Base-by-base conservation (phyloP, 768 basidiomycete species). In the Lactarius pseudohatsudake region DNA sequence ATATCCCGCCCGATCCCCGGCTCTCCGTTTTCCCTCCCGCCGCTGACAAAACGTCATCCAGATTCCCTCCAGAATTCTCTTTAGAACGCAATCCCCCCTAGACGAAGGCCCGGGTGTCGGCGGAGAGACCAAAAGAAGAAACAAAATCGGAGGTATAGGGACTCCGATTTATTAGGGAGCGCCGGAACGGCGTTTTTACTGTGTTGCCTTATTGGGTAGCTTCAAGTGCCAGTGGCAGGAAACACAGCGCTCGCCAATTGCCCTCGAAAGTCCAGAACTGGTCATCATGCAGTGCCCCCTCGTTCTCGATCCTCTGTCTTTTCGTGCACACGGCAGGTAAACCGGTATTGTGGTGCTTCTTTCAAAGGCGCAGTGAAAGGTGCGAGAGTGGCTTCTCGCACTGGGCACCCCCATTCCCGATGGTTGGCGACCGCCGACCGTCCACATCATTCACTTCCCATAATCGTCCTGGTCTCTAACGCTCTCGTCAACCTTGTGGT, bases 11-110 rank as follows among this genome's bases (percentile, higher is more conserved):
- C 55, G 30, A 59, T 67, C 68, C 73, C 71, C 70, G 67, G 70
- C 57, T 30, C 57, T 53, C 65, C 67, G 65, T 62, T 61, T 64
- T 62, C 69, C 72, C 61, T 73, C 71, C 71, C 70, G 65, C 65
- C 74, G 68, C 73, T 71, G 72, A 71, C 70, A 71, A 69, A 71
- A 69, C 69, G 65, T 64, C 71, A 66, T 69, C 64, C 69, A 70
- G 71, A 70, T 68, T 72, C 47, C 71, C 66, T 69, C 67, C 64
- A 68, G 70, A 70, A 34, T 65, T 57, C 64, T 65, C 54, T 68
- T 60, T 28, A 57, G 64, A 69, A 63, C 36, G 45, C 66, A 45
- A 69, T 68, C 69, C n/a, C 10, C 45, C n/a, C 45, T 22, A 9
- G 9, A 13, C 22, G 26, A 15, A 15, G 4, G 11, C 50, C 50